Conservation (phyloP, 1,284 basidiomycete species). For the Schizopora paradoxa region DNA sequence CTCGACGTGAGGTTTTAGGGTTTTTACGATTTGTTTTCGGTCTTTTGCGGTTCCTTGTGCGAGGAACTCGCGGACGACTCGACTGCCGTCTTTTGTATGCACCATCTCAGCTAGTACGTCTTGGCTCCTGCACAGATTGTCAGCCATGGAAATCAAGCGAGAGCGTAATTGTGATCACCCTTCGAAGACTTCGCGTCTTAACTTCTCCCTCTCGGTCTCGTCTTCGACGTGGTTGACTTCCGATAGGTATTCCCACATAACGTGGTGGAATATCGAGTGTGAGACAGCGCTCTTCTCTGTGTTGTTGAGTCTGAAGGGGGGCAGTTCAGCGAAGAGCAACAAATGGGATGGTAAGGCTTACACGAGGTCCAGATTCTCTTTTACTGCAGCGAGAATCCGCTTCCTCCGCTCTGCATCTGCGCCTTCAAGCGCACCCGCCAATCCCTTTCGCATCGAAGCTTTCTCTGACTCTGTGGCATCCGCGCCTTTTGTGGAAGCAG, state of each 20-base stretch:
- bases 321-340: conserved; percentile 5
- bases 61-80: conserved; percentile 79
- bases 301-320: conserved; percentile 68
- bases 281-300: conserved; percentile 83
- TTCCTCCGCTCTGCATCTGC: conserved; percentile 58
- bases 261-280: conserved; percentile 81
- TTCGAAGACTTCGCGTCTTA: conserved; percentile 63
- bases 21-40: conserved; percentile 83
- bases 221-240: conserved; percentile 48
- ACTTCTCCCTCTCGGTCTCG: conserved; percentile 56
- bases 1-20: conserved; percentile 79
- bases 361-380: conserved; percentile 74
- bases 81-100: conserved; percentile 85
- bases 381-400: conserved; percentile 62
- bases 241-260: conserved; percentile 71
- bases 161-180: conserved; percentile 33
- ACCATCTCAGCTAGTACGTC: conserved; percentile 86
- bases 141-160: conserved; percentile 4
- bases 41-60: conserved; percentile 82
- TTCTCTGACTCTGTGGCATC: conserved; percentile 54
- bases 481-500: conserved; percentile 27
- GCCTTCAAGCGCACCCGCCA: conserved; percentile 62
- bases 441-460: conserved; percentile 56
- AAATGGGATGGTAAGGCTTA: conserved; percentile 33
- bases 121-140: conserved; percentile 49